Conservation (phyloP, 169 alveolate species). For the Babesia ovis region DNA sequence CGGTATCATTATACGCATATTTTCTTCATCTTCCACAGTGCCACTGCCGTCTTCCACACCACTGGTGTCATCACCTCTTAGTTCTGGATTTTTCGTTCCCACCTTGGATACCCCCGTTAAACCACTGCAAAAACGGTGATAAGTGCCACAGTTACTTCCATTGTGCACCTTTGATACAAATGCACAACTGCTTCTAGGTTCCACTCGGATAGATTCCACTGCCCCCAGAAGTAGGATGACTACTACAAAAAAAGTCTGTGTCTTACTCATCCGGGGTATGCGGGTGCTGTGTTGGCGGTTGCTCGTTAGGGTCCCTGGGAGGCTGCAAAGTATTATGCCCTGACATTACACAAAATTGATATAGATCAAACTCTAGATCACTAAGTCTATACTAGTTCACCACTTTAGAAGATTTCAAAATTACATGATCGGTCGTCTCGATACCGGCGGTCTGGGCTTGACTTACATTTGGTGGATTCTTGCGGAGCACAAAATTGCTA, state of each 20-base stretch:
- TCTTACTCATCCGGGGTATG: slow-evolving; percentile 67
- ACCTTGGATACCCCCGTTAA: too few species aligned
- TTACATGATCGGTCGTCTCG: too few species aligned
- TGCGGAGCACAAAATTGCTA: slow-evolving; percentile 67
- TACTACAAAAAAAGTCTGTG: not conserved
- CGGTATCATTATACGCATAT: slow-evolving; percentile 61
- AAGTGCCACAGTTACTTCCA: too few species aligned
- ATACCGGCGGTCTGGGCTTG: too few species aligned
- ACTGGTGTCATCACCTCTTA: too few species aligned
- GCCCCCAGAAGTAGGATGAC: not conserved
- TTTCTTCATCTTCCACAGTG: too few species aligned
- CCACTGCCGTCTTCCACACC: too few species aligned
- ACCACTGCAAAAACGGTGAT: too few species aligned
- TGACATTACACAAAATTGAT: too few species aligned
- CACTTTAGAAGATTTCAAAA: too few species aligned
- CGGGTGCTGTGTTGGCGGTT: slow-evolving; percentile 65
- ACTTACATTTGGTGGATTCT: slow-evolving; percentile 78
- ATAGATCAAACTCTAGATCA: too few species aligned
- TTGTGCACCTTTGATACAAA: not conserved
- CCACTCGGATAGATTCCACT: not conserved
- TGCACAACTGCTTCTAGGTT: not conserved
- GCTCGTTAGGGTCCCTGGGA: slow-evolving; percentile 61
- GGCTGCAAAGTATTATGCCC: slow-evolving; percentile 49
- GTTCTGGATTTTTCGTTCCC: too few species aligned
- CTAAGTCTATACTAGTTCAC: not conserved